A percentile compares a stretch with the other conserved stretches of the same genome.
These are phyloP conservation scores for Starmerella ratchasimensis DNA, from an alignment of 805 yeast species.

Conservation along the genomic window DNA sequence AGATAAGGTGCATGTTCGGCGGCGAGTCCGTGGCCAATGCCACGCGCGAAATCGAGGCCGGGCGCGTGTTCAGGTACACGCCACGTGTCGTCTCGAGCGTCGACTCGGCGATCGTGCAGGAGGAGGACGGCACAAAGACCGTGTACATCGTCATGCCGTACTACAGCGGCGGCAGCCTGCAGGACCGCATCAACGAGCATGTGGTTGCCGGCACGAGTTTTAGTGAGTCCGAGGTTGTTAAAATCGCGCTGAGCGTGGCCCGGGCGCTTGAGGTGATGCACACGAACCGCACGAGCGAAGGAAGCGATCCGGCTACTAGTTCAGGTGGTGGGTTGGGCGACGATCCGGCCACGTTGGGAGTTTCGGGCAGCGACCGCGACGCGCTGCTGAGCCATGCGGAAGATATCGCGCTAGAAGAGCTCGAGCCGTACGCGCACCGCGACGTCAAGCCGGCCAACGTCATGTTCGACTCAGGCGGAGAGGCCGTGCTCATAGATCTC, in stretches of 20 bases:
- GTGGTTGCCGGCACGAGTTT: conserved; percentile 41
- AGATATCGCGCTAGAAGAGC: conserved; percentile 27
- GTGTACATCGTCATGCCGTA: conserved; percentile 71
- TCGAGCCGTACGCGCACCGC: conserved; percentile 60
- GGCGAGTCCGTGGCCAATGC: conserved; percentile 61
- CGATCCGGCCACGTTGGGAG: not conserved
- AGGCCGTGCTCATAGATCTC: conserved; percentile 67
- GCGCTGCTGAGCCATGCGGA: conserved; percentile 8
- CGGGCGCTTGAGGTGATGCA: conserved; percentile 70
- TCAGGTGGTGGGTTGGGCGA: too few species aligned
- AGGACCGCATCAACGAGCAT: conserved; percentile 58
- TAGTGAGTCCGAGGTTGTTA: conserved; percentile 52
- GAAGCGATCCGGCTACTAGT: too few species aligned
- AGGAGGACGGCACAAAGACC: conserved; percentile 64
- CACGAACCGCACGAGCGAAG: conserved; percentile 30
- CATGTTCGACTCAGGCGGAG: conserved; percentile 35
- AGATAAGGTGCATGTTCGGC: conserved; percentile 79
- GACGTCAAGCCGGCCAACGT: conserved; percentile 85
- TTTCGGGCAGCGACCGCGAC: conserved; percentile 3
- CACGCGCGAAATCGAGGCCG: conserved; percentile 62
- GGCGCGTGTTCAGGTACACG: conserved; percentile 47
- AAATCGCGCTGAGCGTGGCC: conserved; percentile 40
- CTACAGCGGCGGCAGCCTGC: conserved; percentile 58
- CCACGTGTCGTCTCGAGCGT: conserved; percentile 56
- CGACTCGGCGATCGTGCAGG: conserved; percentile 60